Evolutionary conservation across 1,284 basidiomycete species (phyloP), one percentile per base, ranked within the genome.

Genomic region (Tetrapyrgos nigripes): DNA sequence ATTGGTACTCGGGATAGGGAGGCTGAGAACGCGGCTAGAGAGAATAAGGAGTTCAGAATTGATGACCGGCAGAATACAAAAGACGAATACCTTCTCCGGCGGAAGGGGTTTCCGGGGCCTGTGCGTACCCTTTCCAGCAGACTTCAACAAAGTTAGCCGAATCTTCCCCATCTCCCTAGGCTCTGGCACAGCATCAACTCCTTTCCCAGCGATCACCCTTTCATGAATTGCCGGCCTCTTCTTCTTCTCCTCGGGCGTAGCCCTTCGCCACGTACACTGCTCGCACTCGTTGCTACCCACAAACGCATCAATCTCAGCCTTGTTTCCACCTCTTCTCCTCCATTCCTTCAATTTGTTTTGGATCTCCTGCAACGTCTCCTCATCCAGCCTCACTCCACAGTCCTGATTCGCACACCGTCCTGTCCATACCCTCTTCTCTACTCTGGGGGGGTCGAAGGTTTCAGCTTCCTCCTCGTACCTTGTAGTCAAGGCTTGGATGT

Each of bases 1-100:
- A 73, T 60, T 77, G 75, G 63, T 76, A 84, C 53, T 76, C 67
- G 3, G 78, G 73, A 65, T 78, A 75, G 3, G 69, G 68, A 19
- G 68, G 62, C 50, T 57, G 44, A 19, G n/a, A 55, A n/a, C 28
- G 51, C 37, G 47, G 57, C 63, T 56, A 46, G 4, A 9, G 45
- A 14, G 10, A 46, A 14, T 17, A 21, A 48, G 2, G 2, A 55
- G 35, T 54, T 56, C 17, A 17, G 26, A 19, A 8, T n/a, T 11
- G 17, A 62, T 55, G 55, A 52, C 56, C 56, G 62, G 65, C 47
- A 19, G 43, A 44, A 51, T 40, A 55, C 21, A 48, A 53, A 37
- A 28, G 43, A 27, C 61, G 29, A 49, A 35, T 57, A 62, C 66
- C 61, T 64, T 65, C 40, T 60, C 53, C 11, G 61, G 53, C 31